Conservation (phyloP, 441 rosid species). For the Kokia cookei region DNA sequence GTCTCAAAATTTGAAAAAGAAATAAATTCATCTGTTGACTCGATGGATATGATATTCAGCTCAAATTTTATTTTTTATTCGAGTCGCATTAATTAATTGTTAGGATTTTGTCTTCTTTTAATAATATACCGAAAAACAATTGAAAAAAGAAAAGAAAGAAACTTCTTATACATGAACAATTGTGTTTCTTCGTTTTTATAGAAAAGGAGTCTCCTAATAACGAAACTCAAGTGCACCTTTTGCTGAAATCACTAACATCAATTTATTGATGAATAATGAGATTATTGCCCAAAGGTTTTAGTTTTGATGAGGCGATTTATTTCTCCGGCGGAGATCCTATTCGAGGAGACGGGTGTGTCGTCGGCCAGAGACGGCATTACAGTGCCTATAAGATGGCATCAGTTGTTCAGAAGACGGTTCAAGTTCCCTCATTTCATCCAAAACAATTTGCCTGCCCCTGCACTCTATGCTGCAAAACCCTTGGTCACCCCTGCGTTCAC, state of each 20-base stretch:
- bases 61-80: no score
- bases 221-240: background rate
- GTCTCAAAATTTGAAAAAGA: no score
- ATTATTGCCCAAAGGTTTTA: conserved; percentile 33
- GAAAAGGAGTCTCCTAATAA: no score
- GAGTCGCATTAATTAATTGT: no score
- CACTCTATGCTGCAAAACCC: conserved; percentile 80
- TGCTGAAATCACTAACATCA: background rate
- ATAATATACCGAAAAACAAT: no score
- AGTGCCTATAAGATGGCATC: conserved; percentile 32
- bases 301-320: conserved; percentile 10
- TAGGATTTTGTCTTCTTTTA: no score
- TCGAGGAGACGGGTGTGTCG: conserved; percentile 24
- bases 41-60: no score
- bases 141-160: no score
- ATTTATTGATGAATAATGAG: conserved; percentile 7
- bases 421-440: conserved; percentile 54
- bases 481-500: conserved; percentile 59
- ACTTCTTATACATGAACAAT: background rate
- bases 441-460: conserved; percentile 55
- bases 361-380: conserved; percentile 24
- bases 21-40: no score
- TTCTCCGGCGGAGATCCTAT: conserved; percentile 30
- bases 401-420: conserved; percentile 40
- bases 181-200: background rate